Evolutionary conservation across 208 protist species (phyloP).

Genomic region (Tritrichomonas musculus): DNA sequence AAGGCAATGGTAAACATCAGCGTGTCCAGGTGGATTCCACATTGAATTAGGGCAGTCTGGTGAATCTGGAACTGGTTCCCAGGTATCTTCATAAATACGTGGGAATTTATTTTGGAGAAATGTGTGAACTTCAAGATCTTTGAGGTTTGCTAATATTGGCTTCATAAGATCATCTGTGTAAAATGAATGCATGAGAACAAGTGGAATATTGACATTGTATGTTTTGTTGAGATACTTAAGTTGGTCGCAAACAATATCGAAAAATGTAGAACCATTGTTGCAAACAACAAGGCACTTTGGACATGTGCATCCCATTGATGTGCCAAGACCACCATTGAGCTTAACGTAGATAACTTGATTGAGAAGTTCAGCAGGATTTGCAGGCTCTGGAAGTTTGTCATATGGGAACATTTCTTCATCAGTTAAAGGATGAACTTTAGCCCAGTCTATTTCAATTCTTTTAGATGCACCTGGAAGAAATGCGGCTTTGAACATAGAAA

Average conservation of each 20-base stretch:
- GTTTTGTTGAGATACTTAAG: slow-evolving; percentile 51
- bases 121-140: not conserved
- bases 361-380: not conserved
- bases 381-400: not conserved
- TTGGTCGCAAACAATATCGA: slow-evolving; percentile 89
- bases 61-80: not conserved
- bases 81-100: not conserved
- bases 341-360: slow-evolving; percentile 75
- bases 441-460: not conserved
- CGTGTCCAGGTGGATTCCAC: slow-evolving; percentile 95
- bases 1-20: slow-evolving; percentile 89
- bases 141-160: not conserved
- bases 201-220: slow-evolving; percentile 69
- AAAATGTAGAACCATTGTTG: slow-evolving; percentile 78
- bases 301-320: slow-evolving; percentile 74
- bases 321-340: slow-evolving; percentile 89
- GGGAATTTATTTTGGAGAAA: not conserved
- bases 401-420: not conserved
- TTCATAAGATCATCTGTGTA: slow-evolving; percentile 65
- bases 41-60: slow-evolving; percentile 43
- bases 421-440: not conserved
- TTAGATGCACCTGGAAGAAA: no score
- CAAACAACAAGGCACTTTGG: slow-evolving; percentile 77
- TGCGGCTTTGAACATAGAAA: slow-evolving; percentile 16
- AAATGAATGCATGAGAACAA: slow-evolving; percentile 98